phyloP scores from a whole-genome alignment of 306 rosid genomes.

The Quercus cerris region DNA sequence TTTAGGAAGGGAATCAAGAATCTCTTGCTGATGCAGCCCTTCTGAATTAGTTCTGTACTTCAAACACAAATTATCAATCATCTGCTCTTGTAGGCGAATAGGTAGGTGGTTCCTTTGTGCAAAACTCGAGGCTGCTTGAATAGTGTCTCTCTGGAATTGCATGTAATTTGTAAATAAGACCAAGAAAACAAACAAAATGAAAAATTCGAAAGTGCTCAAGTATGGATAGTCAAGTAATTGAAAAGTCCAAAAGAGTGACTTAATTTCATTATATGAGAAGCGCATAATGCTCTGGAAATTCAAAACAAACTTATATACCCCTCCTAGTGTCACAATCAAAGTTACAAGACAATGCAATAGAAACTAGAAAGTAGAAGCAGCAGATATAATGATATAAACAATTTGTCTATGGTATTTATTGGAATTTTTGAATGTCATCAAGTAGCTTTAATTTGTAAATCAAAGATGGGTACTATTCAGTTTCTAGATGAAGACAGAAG shows the following conservation, averaged over 20 bases:
- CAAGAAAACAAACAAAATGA: not conserved
- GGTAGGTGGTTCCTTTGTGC: constrained; percentile 66
- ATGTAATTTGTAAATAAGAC: constrained; percentile 9
- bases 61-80: constrained; percentile 74
- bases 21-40: constrained; percentile 85
- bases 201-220: not conserved
- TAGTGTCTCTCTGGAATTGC: constrained; percentile 61
- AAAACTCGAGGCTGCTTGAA: constrained; percentile 64
- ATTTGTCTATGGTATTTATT: not conserved
- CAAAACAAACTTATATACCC: not conserved
- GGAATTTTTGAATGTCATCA: not conserved
- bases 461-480: not conserved
- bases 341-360: not conserved
- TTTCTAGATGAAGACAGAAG: not conserved
- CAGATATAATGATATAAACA: not conserved
- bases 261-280: not conserved
- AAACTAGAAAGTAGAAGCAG: not conserved
- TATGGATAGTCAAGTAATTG: not conserved
- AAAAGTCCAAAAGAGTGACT: not conserved
- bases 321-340: not conserved
- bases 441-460: not conserved
- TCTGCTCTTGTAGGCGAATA: constrained; percentile 65
- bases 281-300: not conserved
- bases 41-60: constrained; percentile 75
- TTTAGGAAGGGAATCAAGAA: constrained; percentile 72